These are phyloP conservation scores for Malus hybrid DNA, from an alignment of 331 rosid genomes.

Conservation along the genomic window DNA sequence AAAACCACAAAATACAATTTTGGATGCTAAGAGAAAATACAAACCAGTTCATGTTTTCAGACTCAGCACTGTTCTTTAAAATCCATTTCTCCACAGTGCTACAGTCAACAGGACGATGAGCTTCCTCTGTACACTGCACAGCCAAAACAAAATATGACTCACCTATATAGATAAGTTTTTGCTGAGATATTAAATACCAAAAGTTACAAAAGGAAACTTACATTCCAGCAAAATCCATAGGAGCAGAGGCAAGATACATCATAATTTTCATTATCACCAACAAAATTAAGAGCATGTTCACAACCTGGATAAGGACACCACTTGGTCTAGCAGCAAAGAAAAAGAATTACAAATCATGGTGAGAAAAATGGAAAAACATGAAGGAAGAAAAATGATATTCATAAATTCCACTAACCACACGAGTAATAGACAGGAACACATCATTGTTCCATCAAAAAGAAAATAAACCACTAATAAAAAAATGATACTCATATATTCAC, in stretches of 20 bases:
- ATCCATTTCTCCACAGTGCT: constrained; percentile 64
- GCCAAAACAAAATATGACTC: constrained; percentile 2
- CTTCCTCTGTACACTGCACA: constrained; percentile 76
- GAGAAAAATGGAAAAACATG: background rate
- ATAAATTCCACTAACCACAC: background rate
- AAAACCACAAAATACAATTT: background rate
- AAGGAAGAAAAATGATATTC: background rate
- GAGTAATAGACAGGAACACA: background rate
- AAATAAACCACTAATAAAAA: too few relatives aligned
- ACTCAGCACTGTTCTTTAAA: constrained; percentile 75
- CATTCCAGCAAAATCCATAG: constrained; percentile 84
- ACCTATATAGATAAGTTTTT: background rate
- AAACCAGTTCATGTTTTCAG: constrained; percentile 85
- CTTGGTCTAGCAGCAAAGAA: constrained; percentile 45
- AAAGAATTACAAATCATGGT: background rate
- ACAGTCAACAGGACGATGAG: constrained; percentile 80
- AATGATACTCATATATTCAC: background rate
- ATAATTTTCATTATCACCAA: constrained; percentile 76
- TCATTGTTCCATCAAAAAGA: background rate
- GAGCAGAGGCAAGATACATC: constrained; percentile 89
- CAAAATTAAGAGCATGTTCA: constrained; percentile 71
- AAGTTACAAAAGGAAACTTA: constrained; percentile 8
- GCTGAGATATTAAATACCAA: background rate
- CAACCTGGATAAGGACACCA: constrained; percentile 97
- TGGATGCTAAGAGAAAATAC: background rate